Percentiles rank a stretch among this genome's conserved stretches.
Conservation (phyloP, 2,329 filamentous ascomycete species). For the Phoma sp. region DNA sequence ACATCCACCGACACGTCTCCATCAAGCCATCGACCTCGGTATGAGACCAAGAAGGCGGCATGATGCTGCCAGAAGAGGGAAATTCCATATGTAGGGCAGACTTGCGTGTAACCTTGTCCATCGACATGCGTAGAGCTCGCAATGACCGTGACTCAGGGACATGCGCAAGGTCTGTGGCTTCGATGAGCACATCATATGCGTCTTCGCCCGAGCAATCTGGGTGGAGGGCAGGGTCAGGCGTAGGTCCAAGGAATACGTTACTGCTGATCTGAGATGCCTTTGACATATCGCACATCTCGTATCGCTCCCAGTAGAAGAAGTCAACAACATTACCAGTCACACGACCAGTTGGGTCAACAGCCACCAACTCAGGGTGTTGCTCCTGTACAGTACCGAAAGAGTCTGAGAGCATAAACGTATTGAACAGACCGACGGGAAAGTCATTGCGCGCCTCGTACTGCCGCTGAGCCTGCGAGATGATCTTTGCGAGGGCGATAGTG, state of each 20-base stretch:
- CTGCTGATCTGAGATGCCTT: conserved; percentile 83
- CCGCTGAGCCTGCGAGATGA: conserved; percentile 76
- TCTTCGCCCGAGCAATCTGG: conserved; percentile 51
- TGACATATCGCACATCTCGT: conserved; percentile 95
- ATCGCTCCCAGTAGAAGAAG: conserved; percentile 85
- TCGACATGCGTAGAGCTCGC: conserved; percentile 64
- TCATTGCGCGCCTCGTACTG: conserved; percentile 71
- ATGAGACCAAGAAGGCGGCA: conserved; percentile 83
- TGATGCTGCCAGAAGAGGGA: conserved; percentile 90
- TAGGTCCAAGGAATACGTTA: conserved; percentile 91
- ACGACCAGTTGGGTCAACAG: conserved; percentile 73
- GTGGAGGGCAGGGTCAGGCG: conserved; percentile 69
- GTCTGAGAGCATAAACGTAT: conserved; percentile 76
- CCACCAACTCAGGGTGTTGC: conserved; percentile 71
- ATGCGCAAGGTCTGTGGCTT: conserved; percentile 83
- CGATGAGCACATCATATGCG: conserved; percentile 82
- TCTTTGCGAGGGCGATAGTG: conserved; percentile 67
- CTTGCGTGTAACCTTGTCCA: conserved; percentile 49
- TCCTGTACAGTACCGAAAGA: conserved; percentile 65
- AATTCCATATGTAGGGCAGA: conserved; percentile 73
- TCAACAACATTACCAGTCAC: conserved; percentile 81
- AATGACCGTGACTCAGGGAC: conserved; percentile 74
- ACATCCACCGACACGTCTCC: conserved; percentile 89
- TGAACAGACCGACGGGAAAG: conserved; percentile 67
- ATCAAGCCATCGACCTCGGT: conserved; percentile 83